Percentiles rank a stretch among this genome's conserved stretches.
Conservation (phyloP, 2,329 filamentous ascomycete species). For the Fusarium duplospermum region DNA sequence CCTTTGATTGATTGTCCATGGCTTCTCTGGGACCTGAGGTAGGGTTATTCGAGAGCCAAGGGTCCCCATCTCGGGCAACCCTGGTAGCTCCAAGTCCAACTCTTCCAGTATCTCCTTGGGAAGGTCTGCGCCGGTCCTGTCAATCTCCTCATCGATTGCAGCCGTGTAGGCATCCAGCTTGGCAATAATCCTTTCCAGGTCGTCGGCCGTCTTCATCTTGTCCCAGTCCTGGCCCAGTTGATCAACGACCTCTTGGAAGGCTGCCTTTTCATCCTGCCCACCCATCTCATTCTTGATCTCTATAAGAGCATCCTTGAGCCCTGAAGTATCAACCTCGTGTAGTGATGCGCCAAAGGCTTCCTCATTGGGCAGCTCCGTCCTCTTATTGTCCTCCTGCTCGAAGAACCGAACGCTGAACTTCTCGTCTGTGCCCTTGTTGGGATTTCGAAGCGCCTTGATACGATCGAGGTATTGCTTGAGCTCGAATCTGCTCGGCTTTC, state of each 20-base stretch:
- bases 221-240: constrained; percentile 48
- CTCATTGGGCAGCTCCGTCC: constrained; percentile 53
- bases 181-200: constrained; percentile 50
- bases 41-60: constrained; percentile 37
- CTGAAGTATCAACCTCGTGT: constrained; percentile 49
- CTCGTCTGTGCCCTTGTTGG: constrained; percentile 23
- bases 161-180: constrained; percentile 51
- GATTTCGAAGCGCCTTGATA: constrained; percentile 41
- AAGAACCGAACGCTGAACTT: constrained; percentile 58
- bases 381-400: constrained; percentile 55
- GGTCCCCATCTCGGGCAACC: constrained; percentile 42
- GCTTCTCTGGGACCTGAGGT: constrained; percentile 52
- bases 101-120: constrained; percentile 50
- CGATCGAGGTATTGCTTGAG: constrained; percentile 45
- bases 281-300: constrained; percentile 54
- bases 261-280: constrained; percentile 48
- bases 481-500: constrained; percentile 44
- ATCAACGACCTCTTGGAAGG: constrained; percentile 51
- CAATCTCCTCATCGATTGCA: constrained; percentile 51
- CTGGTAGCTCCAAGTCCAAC: constrained; percentile 45
- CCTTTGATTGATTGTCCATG: constrained; percentile 53
- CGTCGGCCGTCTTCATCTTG: constrained; percentile 47
- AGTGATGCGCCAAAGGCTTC: constrained; percentile 56
- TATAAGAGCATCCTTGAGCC: constrained; percentile 51
- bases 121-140: constrained; percentile 46